Conservation (phyloP, 306 rosid species). For the Corylus heterophylla region DNA sequence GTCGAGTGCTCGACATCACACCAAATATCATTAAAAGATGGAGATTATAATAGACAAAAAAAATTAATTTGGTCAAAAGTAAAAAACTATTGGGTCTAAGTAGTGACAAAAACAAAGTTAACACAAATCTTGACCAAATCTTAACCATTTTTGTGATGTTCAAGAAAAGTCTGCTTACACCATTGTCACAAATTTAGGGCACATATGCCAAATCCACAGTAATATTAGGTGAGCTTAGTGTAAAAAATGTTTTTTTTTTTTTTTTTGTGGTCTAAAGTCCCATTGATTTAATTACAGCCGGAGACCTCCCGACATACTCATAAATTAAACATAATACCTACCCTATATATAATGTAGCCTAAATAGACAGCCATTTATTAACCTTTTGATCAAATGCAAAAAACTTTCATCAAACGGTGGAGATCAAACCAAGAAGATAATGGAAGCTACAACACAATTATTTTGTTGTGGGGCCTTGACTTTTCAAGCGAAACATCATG, state of each 20-base stretch:
- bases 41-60: too few relatives aligned
- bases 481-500: not conserved
- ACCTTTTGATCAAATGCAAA: too few relatives aligned
- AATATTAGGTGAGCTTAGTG: not conserved
- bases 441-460: not conserved
- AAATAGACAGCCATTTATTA: too few relatives aligned
- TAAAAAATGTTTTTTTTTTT: too few relatives aligned
- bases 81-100: too few relatives aligned
- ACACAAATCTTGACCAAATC: not conserved
- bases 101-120: not conserved
- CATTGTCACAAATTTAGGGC: conserved; percentile 13
- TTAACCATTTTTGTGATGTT: not conserved
- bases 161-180: not conserved
- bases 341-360: not conserved
- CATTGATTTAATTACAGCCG: not conserved
- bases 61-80: too few relatives aligned
- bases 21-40: too few relatives aligned
- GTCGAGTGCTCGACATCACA: too few relatives aligned
- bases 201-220: conserved; percentile 7
- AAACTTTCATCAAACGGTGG: not conserved
- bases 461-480: not conserved
- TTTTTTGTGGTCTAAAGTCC: not conserved
- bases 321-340: not conserved
- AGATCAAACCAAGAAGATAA: too few relatives aligned
- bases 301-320: not conserved